A percentile compares a stretch with the other conserved stretches of the same genome.
Conservation (phyloP, 345 rosid species). For the Reutealis trisperma region DNA sequence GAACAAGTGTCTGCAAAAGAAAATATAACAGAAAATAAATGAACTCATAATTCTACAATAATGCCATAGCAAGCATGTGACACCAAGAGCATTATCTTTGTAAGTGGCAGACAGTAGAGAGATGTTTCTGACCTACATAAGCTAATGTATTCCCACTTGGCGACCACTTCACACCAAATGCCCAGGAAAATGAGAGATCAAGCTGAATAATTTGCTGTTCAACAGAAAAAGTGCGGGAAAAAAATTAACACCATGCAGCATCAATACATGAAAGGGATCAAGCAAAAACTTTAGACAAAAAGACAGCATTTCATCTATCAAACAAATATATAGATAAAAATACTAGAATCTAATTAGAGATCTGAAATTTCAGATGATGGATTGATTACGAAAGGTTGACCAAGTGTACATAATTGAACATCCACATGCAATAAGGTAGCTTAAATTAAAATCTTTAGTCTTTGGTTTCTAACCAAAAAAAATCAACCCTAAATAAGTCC, state of each 20-base stretch:
- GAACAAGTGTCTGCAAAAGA: neutral
- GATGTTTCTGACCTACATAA: constrained; percentile 80
- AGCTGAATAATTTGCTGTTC: constrained; percentile 96
- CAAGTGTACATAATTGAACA: neutral
- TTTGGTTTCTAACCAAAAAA: neutral
- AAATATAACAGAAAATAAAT: constrained; percentile 1
- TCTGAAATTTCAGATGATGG: neutral
- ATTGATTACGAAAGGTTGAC: neutral
- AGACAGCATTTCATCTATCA: neutral
- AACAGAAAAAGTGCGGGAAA: constrained; percentile 15
- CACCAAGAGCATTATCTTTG: neutral
- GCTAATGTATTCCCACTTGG: constrained; percentile 97
- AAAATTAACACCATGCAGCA: neutral
- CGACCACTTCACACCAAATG: constrained; percentile 99
- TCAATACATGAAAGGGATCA: neutral
- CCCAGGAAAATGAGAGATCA: constrained; percentile 98
- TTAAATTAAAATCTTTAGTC: neutral
- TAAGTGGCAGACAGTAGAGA: constrained; percentile 19
- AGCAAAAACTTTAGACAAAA: neutral
- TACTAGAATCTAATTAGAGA: neutral
- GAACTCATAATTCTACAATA: neutral
- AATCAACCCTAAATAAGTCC: neutral
- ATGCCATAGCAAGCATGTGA: neutral
- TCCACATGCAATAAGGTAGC: neutral
- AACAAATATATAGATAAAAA: no score